Evolutionary conservation across 805 yeast genomes (phyloP), one percentile per base, ranked within the genome.

Genomic region (Jamesozyma spencerorum): DNA sequence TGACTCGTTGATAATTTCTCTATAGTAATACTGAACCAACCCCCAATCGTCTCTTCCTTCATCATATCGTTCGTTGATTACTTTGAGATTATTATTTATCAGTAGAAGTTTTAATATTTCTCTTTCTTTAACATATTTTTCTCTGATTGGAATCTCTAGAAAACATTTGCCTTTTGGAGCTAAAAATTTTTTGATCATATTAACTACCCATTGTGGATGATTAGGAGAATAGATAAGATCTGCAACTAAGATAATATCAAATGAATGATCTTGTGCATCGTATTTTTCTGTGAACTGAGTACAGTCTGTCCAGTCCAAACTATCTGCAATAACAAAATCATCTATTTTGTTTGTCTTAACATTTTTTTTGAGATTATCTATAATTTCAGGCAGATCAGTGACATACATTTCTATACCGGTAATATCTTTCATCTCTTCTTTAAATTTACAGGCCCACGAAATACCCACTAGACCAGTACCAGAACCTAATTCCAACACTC

Each of bases 391-490:
- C 37, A 92, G 64, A 57, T 90, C 98, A 0, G 97, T 88, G 18
- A 86, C 57, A 45, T 56, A 61, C 18, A 73, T 67, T 18, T 70
- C 60, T 2, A 72, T 70, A 1, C 69, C 64, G 0, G 69, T 65
- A 10, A 18, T 17, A 2, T 18, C 13, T 17, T 18, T 3, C 1
- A 66, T 49, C 3, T 69, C 72, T 34, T 54, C 52, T 24, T 46
- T 43, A 50, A 55, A 54, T 45, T 55, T 57, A 14, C 46, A 40
- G 2, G 54, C 74, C 41, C 84, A 69, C 0, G 79, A 69, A 28
- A 92, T 81, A 0, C 97, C 97, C 3, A 80, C 81, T 13, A 90
- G 66, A 0, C 98, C 98, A 0, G 98, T 92, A 0, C 98, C 98
- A 0, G 97, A 71, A 0, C 98, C 98, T n/a, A 92, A 64, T 53